Conservation (phyloP, 371 early-diverging fungal genomes). For the Mortierella sp. region DNA sequence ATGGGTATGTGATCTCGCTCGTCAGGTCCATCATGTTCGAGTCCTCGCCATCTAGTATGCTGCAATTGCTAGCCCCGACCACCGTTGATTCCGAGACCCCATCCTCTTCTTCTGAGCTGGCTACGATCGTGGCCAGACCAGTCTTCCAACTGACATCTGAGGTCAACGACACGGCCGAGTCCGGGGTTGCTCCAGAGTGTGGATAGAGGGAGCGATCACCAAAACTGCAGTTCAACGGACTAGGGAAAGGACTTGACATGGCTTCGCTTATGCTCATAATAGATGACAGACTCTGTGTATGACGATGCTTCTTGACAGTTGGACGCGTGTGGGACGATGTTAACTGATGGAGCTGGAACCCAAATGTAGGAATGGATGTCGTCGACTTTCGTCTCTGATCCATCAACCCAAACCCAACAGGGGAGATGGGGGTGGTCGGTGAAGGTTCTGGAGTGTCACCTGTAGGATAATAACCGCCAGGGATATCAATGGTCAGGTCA, state of each 20-base stretch:
- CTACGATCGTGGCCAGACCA: conserved; percentile 1
- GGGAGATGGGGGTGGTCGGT: conserved; percentile 15
- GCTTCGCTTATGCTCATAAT: conserved; percentile 25
- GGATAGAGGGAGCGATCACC: conserved; percentile 11
- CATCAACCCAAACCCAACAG: conserved; percentile 1
- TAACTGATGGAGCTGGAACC: conserved; percentile 10
- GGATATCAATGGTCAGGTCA: conserved; percentile 32
- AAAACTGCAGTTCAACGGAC: neutral
- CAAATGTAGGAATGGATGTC: conserved; percentile 18
- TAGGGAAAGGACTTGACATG: conserved; percentile 2
- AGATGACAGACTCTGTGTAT: conserved; percentile 39
- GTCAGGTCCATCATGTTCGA: conserved; percentile 15
- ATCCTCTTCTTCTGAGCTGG: conserved; percentile 15
- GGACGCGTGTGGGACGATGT: conserved; percentile 9
- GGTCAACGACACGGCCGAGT: conserved; percentile 36
- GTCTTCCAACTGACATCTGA: conserved; percentile 31
- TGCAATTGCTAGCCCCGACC: neutral
- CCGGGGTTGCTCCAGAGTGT: conserved; percentile 13
- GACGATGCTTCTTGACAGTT: conserved; percentile 21
- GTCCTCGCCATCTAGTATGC: conserved; percentile 17
- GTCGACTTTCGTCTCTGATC: conserved; percentile 30
- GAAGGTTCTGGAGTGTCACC: conserved; percentile 25
- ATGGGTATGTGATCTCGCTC: conserved; percentile 35
- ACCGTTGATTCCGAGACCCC: conserved; percentile 11
- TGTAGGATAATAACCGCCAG: conserved; percentile 15